Base-by-base conservation (phyloP, 169 alveolate genomes). In the Plasmodium vivax region DNA sequence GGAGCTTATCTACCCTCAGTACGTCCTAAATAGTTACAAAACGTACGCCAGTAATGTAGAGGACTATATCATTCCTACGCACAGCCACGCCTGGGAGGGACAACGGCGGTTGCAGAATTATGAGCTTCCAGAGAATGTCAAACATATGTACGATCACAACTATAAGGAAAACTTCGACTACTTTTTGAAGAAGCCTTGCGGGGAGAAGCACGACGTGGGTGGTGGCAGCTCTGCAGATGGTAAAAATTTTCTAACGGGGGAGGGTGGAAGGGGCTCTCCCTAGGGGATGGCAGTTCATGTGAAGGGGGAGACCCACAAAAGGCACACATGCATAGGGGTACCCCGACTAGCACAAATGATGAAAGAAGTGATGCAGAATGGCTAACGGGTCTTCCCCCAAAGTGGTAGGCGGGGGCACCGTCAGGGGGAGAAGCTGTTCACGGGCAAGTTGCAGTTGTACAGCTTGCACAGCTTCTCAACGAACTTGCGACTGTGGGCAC, bases 401-500 rank as follows among this genome's bases (percentile, higher is more conserved):
- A 43, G 54, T 12, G 54, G 14, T 0, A 43, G 54, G 9, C 73
- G 4, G 74, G 32, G 32, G 32, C 12, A 68, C 38, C 38, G 27
- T 68, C 38, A 68, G 2, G 38, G 38, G 77, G 38, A 68, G 77
- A 19, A 68, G 77, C 43, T 90, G 68, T 90, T 90, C 34, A 90
- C 90, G 36, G 94, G 94, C 47, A 90, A 90, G 45, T 90, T 90
- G 56, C 94, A 90, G 36, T 90, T 90, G 45, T 90, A 90, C 91
- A 90, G n/a, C 71, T 90, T 90, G 32, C 94, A 90, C n/a, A 90
- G 51, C 32, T 80, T 90, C 54, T 90, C 94, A 90, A 71, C 54
- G 43, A 80, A 58, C 72, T 72, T 90, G 38, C 82, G 68, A 6
- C 72, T 79, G 4, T 71, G 9, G 23, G 19, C 51, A 27, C 36